phyloP scores from a whole-genome alignment of 768 basidiomycete species.

The Tremella fuciformis region DNA sequence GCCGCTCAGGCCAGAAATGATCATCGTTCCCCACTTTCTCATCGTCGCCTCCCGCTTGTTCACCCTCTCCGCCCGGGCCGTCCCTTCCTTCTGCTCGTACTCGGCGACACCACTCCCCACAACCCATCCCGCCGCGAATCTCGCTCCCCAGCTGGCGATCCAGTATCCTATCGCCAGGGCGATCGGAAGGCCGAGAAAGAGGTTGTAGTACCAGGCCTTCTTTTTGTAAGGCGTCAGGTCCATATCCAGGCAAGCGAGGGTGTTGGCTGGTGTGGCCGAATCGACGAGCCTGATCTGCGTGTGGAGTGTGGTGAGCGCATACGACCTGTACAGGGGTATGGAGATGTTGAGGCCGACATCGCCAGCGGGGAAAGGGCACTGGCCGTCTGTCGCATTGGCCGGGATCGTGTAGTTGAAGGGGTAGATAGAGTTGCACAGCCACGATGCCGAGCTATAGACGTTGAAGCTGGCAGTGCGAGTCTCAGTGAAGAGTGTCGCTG shows the following conservation, averaged over 20 bases:
- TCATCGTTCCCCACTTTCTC: constrained; percentile 78
- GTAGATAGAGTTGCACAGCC: constrained; percentile 72
- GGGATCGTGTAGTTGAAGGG: constrained; percentile 66
- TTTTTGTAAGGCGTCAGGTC: constrained; percentile 64
- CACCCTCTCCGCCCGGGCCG: constrained; percentile 36
- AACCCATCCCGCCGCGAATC: constrained; percentile 74
- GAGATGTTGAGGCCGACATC: constrained; percentile 73
- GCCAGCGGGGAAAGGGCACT: constrained; percentile 74
- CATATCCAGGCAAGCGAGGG: constrained; percentile 78
- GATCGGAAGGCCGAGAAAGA: constrained; percentile 60
- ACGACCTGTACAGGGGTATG: constrained; percentile 63
- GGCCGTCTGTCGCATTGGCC: constrained; percentile 53
- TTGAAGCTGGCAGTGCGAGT: constrained; percentile 75
- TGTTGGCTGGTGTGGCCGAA: constrained; percentile 63
- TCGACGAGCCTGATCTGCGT: constrained; percentile 87
- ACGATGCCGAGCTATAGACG: constrained; percentile 67
- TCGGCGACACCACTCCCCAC: constrained; percentile 61
- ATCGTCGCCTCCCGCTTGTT: constrained; percentile 51
- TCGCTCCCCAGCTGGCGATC: constrained; percentile 59
- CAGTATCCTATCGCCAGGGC: constrained; percentile 75
- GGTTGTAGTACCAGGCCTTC: constrained; percentile 54
- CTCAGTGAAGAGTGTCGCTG: constrained; percentile 83
- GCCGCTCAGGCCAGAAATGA: constrained; percentile 89
- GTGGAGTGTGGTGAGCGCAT: constrained; percentile 75
- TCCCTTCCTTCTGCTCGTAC: constrained; percentile 57